Evolutionary conservation across 2,329 filamentous ascomycete genomes (phyloP).

Genomic region (Colletotrichum eleusines): DNA sequence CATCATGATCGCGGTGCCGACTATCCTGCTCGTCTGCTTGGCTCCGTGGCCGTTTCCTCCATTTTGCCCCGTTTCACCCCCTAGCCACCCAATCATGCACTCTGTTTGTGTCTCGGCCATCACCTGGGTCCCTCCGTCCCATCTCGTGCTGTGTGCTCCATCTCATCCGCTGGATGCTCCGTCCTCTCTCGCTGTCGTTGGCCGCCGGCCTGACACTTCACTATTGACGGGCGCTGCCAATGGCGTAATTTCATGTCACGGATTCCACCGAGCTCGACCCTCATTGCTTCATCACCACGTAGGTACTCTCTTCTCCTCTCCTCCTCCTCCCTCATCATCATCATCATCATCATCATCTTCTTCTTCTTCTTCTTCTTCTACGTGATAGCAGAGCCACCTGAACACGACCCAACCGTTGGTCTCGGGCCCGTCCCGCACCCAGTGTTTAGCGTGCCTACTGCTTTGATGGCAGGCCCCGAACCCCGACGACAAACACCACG

Average conservation of each 20-base stretch:
- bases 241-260: constrained; percentile 34
- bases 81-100: constrained; percentile 14
- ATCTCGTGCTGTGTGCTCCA: constrained; percentile 20
- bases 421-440: neutral
- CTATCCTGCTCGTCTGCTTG: constrained; percentile 21
- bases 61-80: constrained; percentile 6
- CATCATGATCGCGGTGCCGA: constrained; percentile 21
- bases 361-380: neutral
- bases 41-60: constrained; percentile 19
- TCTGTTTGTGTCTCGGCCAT: neutral
- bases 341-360: neutral
- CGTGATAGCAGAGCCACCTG: neutral
- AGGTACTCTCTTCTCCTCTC: no score
- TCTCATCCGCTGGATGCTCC: neutral
- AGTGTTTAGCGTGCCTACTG: constrained; percentile 1
- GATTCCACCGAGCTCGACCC: constrained; percentile 16
- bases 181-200: no score
- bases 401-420: neutral
- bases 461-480: neutral
- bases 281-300: no score
- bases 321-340: neutral
- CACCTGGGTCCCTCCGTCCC: constrained; percentile 22
- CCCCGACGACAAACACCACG: neutral
- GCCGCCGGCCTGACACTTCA: constrained; percentile 21
- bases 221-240: constrained; percentile 18